phyloP scores from a whole-genome alignment of 2,329 filamentous ascomycete genomes.

The Aspergillus piperis region DNA sequence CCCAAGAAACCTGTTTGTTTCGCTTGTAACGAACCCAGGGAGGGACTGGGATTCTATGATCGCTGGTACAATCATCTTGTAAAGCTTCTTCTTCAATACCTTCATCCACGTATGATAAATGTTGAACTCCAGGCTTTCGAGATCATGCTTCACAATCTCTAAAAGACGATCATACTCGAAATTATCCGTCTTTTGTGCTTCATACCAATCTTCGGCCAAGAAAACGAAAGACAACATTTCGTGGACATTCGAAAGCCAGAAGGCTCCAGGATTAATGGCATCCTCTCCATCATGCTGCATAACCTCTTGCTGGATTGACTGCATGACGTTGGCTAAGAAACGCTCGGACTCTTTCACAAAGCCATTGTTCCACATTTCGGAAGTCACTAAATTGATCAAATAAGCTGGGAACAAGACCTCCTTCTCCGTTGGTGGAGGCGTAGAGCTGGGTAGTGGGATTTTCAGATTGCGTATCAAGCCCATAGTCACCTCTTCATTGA shows the following conservation, averaged over 20 bases:
- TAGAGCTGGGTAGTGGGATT: constrained; percentile 85
- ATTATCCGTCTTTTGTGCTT: constrained; percentile 98
- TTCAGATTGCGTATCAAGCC: constrained; percentile 95
- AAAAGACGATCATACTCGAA: constrained; percentile 97
- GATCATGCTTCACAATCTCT: constrained; percentile 98
- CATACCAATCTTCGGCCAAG: constrained; percentile 98
- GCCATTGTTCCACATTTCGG: constrained; percentile 99
- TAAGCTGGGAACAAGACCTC: constrained; percentile 98
- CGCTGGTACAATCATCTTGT: constrained; percentile 99
- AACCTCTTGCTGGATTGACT: constrained; percentile 98
- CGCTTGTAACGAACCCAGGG: constrained; percentile 96
- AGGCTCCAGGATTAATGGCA: constrained; percentile 93
- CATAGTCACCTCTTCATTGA: constrained; percentile 97
- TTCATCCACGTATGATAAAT: constrained; percentile 99
- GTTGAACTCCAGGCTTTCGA: constrained; percentile 98
- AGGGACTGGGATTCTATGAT: constrained; percentile 99
- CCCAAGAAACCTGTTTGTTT: constrained; percentile 96
- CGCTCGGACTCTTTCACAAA: constrained; percentile 99
- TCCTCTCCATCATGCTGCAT: constrained; percentile 99
- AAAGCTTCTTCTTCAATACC: constrained; percentile 97
- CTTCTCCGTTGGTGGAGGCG: constrained; percentile 91
- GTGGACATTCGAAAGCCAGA: constrained; percentile 99
- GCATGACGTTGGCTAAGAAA: constrained; percentile 99
- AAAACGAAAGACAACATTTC: constrained; percentile 99
- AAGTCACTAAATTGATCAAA: constrained; percentile 97